Evolutionary conservation across 202 grass and related monocot species (phyloP).

Genomic region (Digitaria exilis): DNA sequence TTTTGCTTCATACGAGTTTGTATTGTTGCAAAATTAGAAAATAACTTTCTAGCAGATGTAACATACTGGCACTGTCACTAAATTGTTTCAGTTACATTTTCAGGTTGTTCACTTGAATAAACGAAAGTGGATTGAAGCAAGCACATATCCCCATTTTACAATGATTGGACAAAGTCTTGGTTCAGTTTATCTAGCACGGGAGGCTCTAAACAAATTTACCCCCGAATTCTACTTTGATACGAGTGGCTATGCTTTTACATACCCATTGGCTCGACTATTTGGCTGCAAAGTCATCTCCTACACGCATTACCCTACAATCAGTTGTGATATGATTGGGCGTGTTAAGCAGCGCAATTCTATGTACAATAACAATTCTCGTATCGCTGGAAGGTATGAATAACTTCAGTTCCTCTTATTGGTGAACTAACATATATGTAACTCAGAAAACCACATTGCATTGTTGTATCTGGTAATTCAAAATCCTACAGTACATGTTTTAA

Average conservation of each 20-base stretch:
- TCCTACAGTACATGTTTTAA: background rate
- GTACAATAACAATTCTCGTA: slow-evolving; percentile 86
- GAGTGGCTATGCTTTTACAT: slow-evolving; percentile 82
- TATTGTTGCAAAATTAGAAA: background rate
- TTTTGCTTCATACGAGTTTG: no score
- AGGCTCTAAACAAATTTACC: slow-evolving; percentile 74
- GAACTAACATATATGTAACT: background rate
- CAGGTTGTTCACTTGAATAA: slow-evolving; percentile 82
- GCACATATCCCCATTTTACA: slow-evolving; percentile 79
- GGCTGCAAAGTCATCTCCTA: slow-evolving; percentile 89
- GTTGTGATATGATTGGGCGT: slow-evolving; percentile 90
- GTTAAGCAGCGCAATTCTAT: slow-evolving; percentile 72
- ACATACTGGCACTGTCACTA: background rate
- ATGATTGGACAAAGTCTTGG: slow-evolving; percentile 98
- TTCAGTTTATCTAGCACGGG: slow-evolving; percentile 90
- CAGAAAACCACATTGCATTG: background rate
- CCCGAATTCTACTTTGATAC: slow-evolving; percentile 81
- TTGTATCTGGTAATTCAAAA: slow-evolving; percentile 21
- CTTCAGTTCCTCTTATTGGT: slow-evolving; percentile 18
- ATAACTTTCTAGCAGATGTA: background rate
- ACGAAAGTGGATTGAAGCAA: slow-evolving; percentile 95
- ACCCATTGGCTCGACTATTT: slow-evolving; percentile 74
- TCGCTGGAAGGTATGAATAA: slow-evolving; percentile 71
- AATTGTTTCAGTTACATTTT: slow-evolving; percentile 33
- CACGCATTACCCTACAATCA: slow-evolving; percentile 97